These are phyloP conservation scores for Aspergillus hiratsukae DNA, from an alignment of 2,329 filamentous ascomycete species.

Conservation along the genomic window DNA sequence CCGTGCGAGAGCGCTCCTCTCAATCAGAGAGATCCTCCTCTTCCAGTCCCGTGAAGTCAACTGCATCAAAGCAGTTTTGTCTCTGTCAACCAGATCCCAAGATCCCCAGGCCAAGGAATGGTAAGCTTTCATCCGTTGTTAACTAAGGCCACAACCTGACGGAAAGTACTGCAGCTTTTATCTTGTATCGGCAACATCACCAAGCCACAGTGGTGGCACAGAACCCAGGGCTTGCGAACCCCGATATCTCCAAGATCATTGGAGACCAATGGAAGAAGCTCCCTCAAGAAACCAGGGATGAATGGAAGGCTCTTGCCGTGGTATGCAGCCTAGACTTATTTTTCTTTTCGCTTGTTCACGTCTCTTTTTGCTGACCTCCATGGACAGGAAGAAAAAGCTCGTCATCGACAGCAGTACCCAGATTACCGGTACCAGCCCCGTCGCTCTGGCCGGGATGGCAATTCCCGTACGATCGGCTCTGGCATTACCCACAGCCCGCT, in stretches of 20 bases:
- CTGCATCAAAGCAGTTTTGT: constrained; percentile 52
- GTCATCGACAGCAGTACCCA: constrained; percentile 85
- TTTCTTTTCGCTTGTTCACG: not conserved
- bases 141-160: not conserved
- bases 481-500: constrained; percentile 34
- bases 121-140: constrained; percentile 45
- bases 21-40: constrained; percentile 25
- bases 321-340: constrained; percentile 40
- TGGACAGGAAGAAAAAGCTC: constrained; percentile 73
- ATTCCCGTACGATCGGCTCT: constrained; percentile 31
- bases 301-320: constrained; percentile 87
- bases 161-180: constrained; percentile 84
- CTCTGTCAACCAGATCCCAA: constrained; percentile 68
- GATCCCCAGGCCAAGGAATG: constrained; percentile 66
- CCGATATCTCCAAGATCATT: constrained; percentile 96
- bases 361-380: constrained; percentile 2
- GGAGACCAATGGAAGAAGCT: constrained; percentile 86
- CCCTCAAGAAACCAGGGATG: constrained; percentile 66
- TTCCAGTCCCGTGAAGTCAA: constrained; percentile 31
- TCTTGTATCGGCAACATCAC: constrained; percentile 90
- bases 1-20: constrained; percentile 23
- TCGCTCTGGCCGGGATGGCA: constrained; percentile 55
- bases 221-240: constrained; percentile 87
- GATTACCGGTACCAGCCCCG: constrained; percentile 92
- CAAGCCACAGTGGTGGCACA: constrained; percentile 76